phyloP scores from a whole-genome alignment of 75 land plant genomes.

The Sequoia sempervirens region DNA sequence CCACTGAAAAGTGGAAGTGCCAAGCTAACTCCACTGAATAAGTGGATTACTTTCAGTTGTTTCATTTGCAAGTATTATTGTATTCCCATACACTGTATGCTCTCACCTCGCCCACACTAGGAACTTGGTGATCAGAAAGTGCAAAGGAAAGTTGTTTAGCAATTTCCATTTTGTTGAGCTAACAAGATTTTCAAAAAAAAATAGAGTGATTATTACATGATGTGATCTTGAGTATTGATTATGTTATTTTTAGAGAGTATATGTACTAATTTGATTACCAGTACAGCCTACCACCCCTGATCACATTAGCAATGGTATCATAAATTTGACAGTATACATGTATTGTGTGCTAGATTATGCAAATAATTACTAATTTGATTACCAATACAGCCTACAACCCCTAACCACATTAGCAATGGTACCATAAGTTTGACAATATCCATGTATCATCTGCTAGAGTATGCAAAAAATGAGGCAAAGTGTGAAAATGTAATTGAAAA shows the following conservation, averaged over 20 bases:
- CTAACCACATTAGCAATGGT: not conserved
- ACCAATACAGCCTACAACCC: not conserved
- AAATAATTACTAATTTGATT: not conserved
- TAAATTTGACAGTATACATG: not conserved
- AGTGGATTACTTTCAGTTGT: no score
- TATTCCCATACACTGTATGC: no score
- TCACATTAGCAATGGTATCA: not conserved
- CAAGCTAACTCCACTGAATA: no score
- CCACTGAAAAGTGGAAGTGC: no score
- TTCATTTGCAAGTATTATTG: no score
- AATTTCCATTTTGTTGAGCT: no score
- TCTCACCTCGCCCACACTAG: no score
- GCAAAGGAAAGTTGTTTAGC: no score
- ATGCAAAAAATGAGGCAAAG: no score
- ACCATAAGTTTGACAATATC: not conserved
- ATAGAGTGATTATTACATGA: no score
- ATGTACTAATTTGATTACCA: not conserved
- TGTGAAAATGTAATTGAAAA: not conserved
- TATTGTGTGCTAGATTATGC: not conserved
- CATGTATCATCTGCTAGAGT: not conserved
- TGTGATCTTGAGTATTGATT: not conserved
- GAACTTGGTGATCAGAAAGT: no score
- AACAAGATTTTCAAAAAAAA: no score
- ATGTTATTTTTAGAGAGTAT: not conserved
- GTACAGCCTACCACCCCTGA: not conserved